Conservation (phyloP, 2,329 filamentous ascomycete genomes). For the Fusarium algeriense region DNA sequence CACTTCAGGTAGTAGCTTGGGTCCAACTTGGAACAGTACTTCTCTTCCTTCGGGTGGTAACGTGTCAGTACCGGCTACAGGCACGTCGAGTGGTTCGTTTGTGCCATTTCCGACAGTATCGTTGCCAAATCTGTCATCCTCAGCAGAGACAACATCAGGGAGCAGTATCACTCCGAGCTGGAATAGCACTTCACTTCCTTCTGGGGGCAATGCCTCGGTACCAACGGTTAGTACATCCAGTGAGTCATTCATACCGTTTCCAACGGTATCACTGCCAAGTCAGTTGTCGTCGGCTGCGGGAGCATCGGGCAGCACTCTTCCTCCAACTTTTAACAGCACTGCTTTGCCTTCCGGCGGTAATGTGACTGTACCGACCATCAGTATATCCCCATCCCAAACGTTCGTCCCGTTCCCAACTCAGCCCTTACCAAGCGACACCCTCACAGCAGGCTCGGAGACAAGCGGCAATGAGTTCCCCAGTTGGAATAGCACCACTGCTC, state of each 20-base stretch:
- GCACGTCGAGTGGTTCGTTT: not conserved
- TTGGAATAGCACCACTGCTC: not conserved
- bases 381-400: not conserved
- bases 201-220: not conserved
- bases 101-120: not conserved
- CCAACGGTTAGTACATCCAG: not conserved
- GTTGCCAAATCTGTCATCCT: not conserved
- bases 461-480: not conserved
- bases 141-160: fast-evolving
- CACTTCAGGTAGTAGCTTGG: not conserved
- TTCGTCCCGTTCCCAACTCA: not conserved
- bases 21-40: not conserved
- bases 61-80: not conserved
- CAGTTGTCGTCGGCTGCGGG: not conserved
- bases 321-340: slow-evolving; percentile 4
- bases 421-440: not conserved
- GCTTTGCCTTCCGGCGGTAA: not conserved
- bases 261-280: not conserved
- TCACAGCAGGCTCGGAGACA: not conserved
- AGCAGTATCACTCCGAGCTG: not conserved
- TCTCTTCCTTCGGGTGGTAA: not conserved
- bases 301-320: not conserved
- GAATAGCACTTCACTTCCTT: not conserved
- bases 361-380: slow-evolving; percentile 3
- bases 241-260: not conserved